Evolutionary conservation across 306 rosid species (phyloP), one percentile per base, ranked within the genome.

Genomic region (Sicyos edulis): DNA sequence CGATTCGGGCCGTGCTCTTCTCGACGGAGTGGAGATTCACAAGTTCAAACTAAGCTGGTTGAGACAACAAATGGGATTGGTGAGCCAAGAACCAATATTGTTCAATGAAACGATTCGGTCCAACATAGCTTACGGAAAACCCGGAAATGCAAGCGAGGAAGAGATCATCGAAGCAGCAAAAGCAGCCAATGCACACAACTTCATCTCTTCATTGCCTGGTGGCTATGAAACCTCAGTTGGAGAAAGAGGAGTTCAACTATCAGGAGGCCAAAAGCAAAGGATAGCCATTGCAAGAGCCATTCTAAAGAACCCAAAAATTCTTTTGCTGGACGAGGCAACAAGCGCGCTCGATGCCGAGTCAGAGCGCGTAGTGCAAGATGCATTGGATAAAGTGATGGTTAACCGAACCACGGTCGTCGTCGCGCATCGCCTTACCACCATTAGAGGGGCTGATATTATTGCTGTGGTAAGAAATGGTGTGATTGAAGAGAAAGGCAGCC

Each of bases 321-420:
- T 93, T 16, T 64, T 90, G 79, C 92, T 93, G 4, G 98, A 93
- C 69, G 97, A 93, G 78, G 97, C 97, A 19, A 93, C 96, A 2
- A 90, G 97, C 78, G 98, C 98, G 22, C 77, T 93, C 8, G 97
- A 91, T 75, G 97, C 92, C 0, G 92, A 93, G 70, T 93, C 98
- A 0, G 97, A 93, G 58, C 78, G 86, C 1, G 49, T 90, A 9
- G 98, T 93, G 9, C 97, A 93, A 74, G 92, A 87, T 19, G 98
- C 98, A 24, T 70, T 93, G 60, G 98, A 93, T 29, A 82, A 74
- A 56, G 97, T 91, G 3, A 91, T 88, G 86, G 82, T 88, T 74
- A 76, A 85, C 32, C 82, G 95, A 82, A 93, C 99, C 5, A 87
- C 97, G 11, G 77, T 93, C 1, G 96, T 93, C 2, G 95, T 93